Evolutionary conservation across 2,329 filamentous ascomycete genomes (phyloP).

Genomic region (Neopestalotiopsis sp.): DNA sequence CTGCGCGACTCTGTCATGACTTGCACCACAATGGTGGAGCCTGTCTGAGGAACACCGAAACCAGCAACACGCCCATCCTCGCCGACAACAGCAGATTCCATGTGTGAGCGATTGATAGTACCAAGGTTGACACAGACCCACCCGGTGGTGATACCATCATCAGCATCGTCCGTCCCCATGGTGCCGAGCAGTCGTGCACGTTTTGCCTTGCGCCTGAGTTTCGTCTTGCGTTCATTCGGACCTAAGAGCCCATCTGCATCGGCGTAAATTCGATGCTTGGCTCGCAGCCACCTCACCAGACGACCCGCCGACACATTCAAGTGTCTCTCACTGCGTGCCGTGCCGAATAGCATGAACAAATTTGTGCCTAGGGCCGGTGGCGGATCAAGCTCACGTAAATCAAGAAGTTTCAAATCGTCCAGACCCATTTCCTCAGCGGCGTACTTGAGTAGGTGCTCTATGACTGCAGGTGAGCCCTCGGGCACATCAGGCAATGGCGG

Average conservation of each 20-base stretch:
- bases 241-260: conserved; percentile 88
- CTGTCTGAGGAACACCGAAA: conserved; percentile 65
- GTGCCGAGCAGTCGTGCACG: conserved; percentile 81
- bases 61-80: conserved; percentile 70
- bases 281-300: conserved; percentile 85
- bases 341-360: conserved; percentile 90
- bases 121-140: conserved; percentile 97
- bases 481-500: conserved; percentile 61
- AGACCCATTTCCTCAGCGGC: conserved; percentile 85
- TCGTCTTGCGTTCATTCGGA: conserved; percentile 88
- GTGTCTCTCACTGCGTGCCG: conserved; percentile 90
- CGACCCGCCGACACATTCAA: conserved; percentile 89
- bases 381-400: conserved; percentile 83
- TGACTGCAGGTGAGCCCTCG: conserved; percentile 70
- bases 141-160: conserved; percentile 88
- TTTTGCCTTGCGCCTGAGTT: conserved; percentile 79
- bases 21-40: conserved; percentile 61
- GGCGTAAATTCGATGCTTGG: conserved; percentile 72
- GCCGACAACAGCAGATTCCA: conserved; percentile 50
- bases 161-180: conserved; percentile 64
- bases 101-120: conserved; percentile 62
- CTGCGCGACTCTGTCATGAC: conserved; percentile 61
- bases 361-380: conserved; percentile 87
- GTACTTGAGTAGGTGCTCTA: conserved; percentile 76
- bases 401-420: conserved; percentile 79